These are phyloP conservation scores for Pseudopyrenochaeta lycopersici DNA, from an alignment of 2,329 filamentous ascomycete genomes.

Conservation along the genomic window DNA sequence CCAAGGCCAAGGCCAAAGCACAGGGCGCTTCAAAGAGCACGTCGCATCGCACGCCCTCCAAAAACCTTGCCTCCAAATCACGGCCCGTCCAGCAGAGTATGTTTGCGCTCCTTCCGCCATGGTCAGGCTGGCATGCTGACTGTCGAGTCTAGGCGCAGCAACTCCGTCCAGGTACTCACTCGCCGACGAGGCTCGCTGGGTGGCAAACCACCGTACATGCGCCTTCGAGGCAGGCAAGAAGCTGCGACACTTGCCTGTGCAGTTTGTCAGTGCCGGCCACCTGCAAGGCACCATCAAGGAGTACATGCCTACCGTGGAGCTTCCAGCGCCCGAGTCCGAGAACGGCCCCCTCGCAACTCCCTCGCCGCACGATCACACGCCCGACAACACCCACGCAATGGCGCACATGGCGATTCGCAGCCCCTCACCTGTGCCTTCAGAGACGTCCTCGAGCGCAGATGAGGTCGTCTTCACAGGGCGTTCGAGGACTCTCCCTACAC, in stretches of 20 bases:
- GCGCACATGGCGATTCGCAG: slow-evolving; percentile 47
- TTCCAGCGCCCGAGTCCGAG: slow-evolving; percentile 16
- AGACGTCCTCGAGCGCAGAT: slow-evolving; percentile 57
- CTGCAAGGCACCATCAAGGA: slow-evolving; percentile 47
- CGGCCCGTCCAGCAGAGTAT: slow-evolving; percentile 28
- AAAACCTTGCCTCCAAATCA: slow-evolving; percentile 17
- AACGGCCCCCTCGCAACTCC: slow-evolving; percentile 19
- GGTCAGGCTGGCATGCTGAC: slow-evolving; percentile 25
- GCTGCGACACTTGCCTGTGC: slow-evolving; percentile 64
- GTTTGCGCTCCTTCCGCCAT: slow-evolving; percentile 18
- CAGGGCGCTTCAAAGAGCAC: slow-evolving; percentile 29
- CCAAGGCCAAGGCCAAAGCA: slow-evolving; percentile 23
- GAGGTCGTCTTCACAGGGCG: slow-evolving; percentile 64
- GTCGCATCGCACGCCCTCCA: slow-evolving; percentile 27
- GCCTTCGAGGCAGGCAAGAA: slow-evolving; percentile 58
- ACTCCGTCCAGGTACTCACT: slow-evolving; percentile 54
- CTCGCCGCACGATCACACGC: slow-evolving; percentile 12
- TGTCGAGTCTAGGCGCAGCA: slow-evolving; percentile 10
- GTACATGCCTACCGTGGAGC: slow-evolving; percentile 26
- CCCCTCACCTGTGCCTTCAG: slow-evolving; percentile 44
- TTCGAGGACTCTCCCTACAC: slow-evolving; percentile 8
- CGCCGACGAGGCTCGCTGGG: slow-evolving; percentile 67
- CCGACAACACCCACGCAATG: slow-evolving; percentile 35
- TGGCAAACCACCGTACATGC: slow-evolving; percentile 58
- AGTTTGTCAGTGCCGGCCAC: slow-evolving; percentile 68